Evolutionary conservation across 441 rosid species (phyloP), one percentile per base, ranked within the genome.

Genomic region (Erodium texanum): DNA sequence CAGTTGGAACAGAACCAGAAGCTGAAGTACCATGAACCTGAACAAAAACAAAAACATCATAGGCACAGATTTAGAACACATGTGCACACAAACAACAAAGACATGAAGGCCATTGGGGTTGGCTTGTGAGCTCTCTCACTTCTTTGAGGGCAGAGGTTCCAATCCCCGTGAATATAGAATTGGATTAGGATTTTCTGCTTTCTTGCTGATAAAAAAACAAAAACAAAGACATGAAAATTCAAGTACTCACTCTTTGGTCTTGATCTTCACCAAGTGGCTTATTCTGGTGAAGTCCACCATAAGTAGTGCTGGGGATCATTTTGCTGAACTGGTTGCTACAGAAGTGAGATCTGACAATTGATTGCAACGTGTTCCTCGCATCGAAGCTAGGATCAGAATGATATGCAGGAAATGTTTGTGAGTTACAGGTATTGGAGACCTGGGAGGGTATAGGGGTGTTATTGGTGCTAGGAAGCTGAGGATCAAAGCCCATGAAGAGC

Each of bases 401-500:
- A 67, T 70, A 78, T 0, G 87, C 66, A 32, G 78, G 79, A 62
- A 82, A 73, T 8, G 12, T 43, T 43, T 72, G 80, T 52, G 79
- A 71, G 68, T 75, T 75, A 61, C 71, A 70, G 36, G 76, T 68
- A 24, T 73, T 77, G 66, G 80, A 75, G 77, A 77, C 71, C 56
- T 78, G 80, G 52, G 52, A 43, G 59, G 69, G 61, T 24, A 68
- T 67, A 10, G n/a, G n/a, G n/a, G n/a, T n/a, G n/a, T n/a, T 27
- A 4, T 27, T 32, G 5, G 77, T 34, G 67, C 62, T 72, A 50
- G 63, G 52, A 58, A 24, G 63, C 52, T 82, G 72, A 62, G 68
- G 70, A 34, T 78, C 86, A 7, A 84, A 78, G n/a, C 89, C 80
- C 80, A 87, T 83, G 70, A 56, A 80, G 24, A 72, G 76, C 70